These are phyloP conservation scores for Uncinocarpus reesii DNA, from an alignment of 2,329 filamentous ascomycete species.

Conservation along the genomic window DNA sequence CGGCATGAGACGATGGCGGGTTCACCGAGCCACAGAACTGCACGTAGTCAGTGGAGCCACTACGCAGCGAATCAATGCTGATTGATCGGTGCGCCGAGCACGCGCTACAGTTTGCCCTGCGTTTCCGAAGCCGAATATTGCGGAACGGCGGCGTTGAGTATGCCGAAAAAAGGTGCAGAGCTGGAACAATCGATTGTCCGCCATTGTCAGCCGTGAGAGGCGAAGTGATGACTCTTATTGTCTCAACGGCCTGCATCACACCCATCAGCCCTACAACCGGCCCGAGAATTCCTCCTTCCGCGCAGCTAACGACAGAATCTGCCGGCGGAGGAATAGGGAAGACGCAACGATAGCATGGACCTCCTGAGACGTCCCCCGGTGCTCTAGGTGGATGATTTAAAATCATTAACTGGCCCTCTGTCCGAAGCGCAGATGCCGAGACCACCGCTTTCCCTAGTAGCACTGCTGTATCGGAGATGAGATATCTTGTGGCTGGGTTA, in stretches of 20 bases:
- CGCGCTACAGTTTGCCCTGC: slow-evolving; percentile 61
- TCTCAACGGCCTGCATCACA: slow-evolving; percentile 78
- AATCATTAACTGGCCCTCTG: slow-evolving; percentile 80
- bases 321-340: slow-evolving; percentile 81
- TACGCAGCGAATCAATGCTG: slow-evolving; percentile 50
- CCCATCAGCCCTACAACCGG: slow-evolving; percentile 92
- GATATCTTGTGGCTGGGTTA: slow-evolving; percentile 79
- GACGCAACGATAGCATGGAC: slow-evolving; percentile 87
- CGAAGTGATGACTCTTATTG: slow-evolving; percentile 65
- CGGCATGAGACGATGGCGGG: slow-evolving; percentile 47
- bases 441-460: slow-evolving; percentile 68
- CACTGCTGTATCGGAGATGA: slow-evolving; percentile 84
- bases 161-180: slow-evolving; percentile 37
- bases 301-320: slow-evolving; percentile 72
- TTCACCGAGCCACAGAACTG: slow-evolving; percentile 65
- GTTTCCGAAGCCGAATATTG: slow-evolving; percentile 60
- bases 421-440: slow-evolving; percentile 78
- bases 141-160: slow-evolving; percentile 50
- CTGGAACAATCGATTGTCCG: slow-evolving; percentile 23
- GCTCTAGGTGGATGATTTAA: slow-evolving; percentile 67
- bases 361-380: slow-evolving; percentile 49
- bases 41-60: slow-evolving; percentile 67
- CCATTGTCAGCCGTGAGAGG: slow-evolving; percentile 18
- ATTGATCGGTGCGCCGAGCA: slow-evolving; percentile 59
- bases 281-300: slow-evolving; percentile 84